These are phyloP conservation scores for Phoenix roebelenii DNA, from an alignment of 176 grass and related monocot species.

Conservation along the genomic window DNA sequence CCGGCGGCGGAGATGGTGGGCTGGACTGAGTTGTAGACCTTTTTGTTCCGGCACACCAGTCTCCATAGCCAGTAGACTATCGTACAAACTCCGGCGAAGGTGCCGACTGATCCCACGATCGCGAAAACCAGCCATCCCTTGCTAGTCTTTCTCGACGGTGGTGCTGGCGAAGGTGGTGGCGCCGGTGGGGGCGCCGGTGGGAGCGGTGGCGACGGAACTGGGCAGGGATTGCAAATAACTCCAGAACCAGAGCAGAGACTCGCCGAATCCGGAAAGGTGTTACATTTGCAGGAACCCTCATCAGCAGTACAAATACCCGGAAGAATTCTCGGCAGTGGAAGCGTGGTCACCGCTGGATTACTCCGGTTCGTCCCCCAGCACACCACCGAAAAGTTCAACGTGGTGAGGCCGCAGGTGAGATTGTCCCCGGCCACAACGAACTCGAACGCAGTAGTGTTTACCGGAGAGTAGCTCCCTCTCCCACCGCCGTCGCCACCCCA, in stretches of 20 bases:
- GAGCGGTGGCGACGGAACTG: background rate
- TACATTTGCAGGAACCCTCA: constrained; percentile 25
- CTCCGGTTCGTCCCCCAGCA: constrained; percentile 39
- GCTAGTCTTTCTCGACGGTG: background rate
- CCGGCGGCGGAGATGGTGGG: constrained; percentile 23
- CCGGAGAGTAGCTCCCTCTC: constrained; percentile 14
- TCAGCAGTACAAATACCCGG: constrained; percentile 49
- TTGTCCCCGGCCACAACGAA: constrained; percentile 62
- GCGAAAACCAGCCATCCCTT: constrained; percentile 46
- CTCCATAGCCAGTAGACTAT: constrained; percentile 50
- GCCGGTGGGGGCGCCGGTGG: background rate
- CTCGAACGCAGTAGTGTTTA: constrained; percentile 24
- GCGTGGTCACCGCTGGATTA: constrained; percentile 8
- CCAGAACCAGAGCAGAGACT: constrained; percentile 26
- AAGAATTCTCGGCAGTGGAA: constrained; percentile 28
- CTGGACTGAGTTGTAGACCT: constrained; percentile 84
- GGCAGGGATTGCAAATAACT: constrained; percentile 31
- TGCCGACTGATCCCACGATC: constrained; percentile 60
- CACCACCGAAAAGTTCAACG: constrained; percentile 22
- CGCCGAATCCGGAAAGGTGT: constrained; percentile 19
- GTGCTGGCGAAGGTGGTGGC: background rate
- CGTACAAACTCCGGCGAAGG: constrained; percentile 47
- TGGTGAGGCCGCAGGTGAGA: constrained; percentile 60
- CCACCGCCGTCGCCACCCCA: constrained; percentile 35
- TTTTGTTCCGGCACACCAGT: constrained; percentile 56